phyloP scores from a whole-genome alignment of 2,329 filamentous ascomycete genomes.

The Chrysoporthe austroafricana region DNA sequence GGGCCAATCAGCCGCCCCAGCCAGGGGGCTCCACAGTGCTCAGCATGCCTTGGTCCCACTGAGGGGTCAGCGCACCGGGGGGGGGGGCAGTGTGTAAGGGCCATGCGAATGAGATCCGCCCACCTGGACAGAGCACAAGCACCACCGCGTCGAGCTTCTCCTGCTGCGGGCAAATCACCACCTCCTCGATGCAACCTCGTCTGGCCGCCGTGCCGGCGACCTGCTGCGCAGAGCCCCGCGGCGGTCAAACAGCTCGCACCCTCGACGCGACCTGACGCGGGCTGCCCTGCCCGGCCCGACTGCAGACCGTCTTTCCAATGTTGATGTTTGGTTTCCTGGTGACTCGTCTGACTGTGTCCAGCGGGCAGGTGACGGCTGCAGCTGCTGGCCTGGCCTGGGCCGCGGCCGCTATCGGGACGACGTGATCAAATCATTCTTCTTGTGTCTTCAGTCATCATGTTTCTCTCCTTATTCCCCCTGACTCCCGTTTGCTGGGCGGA shows the following conservation, averaged over 20 bases:
- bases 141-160: neutral
- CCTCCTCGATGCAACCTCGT: neutral
- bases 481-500: neutral
- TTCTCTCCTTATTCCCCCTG: neutral
- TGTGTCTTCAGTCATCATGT: neutral
- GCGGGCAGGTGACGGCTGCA: neutral
- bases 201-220: neutral
- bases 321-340: neutral
- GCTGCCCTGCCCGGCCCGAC: neutral
- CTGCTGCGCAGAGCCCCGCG: neutral
- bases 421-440: neutral
- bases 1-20: slow-evolving; percentile 12
- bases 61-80: neutral
- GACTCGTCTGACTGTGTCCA: neutral
- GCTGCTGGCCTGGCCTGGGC: neutral
- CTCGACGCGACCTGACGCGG: slow-evolving; percentile 3
- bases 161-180: neutral
- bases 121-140: neutral
- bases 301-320: slow-evolving; percentile 1
- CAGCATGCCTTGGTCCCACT: neutral
- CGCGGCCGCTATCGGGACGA: neutral
- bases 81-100: neutral
- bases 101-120: slow-evolving; percentile 12
- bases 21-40: neutral
- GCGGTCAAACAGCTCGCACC: neutral